Evolutionary conservation across 225 moss, liverwort and hornwort species (phyloP), one percentile per base, ranked within the genome.

Genomic region (Physcomitrium patens): DNA sequence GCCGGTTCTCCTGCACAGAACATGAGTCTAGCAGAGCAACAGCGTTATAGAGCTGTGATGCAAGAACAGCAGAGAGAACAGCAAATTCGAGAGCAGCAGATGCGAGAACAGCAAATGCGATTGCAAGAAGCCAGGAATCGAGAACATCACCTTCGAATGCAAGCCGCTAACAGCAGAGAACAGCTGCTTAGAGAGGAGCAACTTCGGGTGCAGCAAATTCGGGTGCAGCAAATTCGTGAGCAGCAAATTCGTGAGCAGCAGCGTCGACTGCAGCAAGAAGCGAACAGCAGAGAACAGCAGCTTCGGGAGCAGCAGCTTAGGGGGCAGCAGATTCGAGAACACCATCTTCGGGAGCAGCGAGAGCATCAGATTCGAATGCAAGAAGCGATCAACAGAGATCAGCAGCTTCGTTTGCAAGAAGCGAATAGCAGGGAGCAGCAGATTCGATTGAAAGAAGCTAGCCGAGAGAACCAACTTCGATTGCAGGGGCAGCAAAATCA

Each of bases 401-500:
- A 76, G 15, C 76, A 76, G 50, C 49, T 68, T 37, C 76, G 76
- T 6, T n/a, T 65, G 65, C 65, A 63, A 16, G 62, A 63, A n/a
- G 62, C 62, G 63, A 73, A 47, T 51, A 72, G 8, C 61, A 63
- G 62, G 42, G 62, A 63, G 42, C 62, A 63, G 62, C 62, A 63
- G 22, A 58, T 85, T 42, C 85, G 76, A 8, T 63, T 79, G 62
- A 71, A 85, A 31, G 73, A 76, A 67, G 23, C 63, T 16, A 63
- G 44, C 42, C 56, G 80, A 49, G 80, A 80, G 49, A 76, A 76
- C 41, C 76, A 76, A 26, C 65, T 89, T 24, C 84, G 81, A 12
- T 65, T 83, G 68, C 87, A 87, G 57, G 70, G 78, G 61, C 82
- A 82, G 65, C 87, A 87, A 66, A 86, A 63, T 42, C 93, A 93